A percentile compares a stretch with the other conserved stretches of the same genome.
Evolutionary conservation across 495 filamentous ascomycete genomes (phyloP).

Genomic region (Oidiodendron maius): DNA sequence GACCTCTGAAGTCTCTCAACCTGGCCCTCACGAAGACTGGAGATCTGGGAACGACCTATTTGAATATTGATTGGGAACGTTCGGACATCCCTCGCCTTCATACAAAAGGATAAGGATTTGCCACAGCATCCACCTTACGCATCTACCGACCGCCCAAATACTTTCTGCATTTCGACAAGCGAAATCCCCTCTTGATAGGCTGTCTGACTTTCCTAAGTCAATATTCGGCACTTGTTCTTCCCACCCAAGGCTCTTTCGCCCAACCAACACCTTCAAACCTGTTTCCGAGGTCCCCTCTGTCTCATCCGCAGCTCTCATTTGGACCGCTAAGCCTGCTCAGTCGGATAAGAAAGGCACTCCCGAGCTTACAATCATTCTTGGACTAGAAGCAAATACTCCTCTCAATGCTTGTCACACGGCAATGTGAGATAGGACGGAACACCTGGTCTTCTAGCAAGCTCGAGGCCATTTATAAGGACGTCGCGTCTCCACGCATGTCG

Average conservation of each 20-base stretch:
- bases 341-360: conserved; percentile 4
- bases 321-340: neutral
- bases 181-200: conserved; percentile 14
- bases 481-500: conserved; percentile 53
- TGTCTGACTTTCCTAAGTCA: conserved; percentile 18
- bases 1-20: conserved; percentile 6
- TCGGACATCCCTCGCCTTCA: too few species aligned
- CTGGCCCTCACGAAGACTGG: conserved; percentile 15
- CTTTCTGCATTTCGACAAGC: conserved; percentile 5
- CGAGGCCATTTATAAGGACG: conserved; percentile 43
- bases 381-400: conserved; percentile 13
- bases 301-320: neutral
- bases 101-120: conserved; percentile 12
- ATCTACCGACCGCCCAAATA: conserved; percentile 1
- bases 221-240: conserved; percentile 14
- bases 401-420: conserved; percentile 56
- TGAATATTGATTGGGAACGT: conserved; percentile 10
- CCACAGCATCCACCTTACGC: neutral
- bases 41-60: conserved; percentile 15
- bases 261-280: conserved; percentile 15
- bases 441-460: conserved; percentile 54
- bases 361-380: conserved; percentile 9
- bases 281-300: neutral
- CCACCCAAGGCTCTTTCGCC: conserved; percentile 20
- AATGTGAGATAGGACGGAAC: conserved; percentile 49